Base-by-base conservation (phyloP, 345 rosid species). In the Populus ilicifolia region DNA sequence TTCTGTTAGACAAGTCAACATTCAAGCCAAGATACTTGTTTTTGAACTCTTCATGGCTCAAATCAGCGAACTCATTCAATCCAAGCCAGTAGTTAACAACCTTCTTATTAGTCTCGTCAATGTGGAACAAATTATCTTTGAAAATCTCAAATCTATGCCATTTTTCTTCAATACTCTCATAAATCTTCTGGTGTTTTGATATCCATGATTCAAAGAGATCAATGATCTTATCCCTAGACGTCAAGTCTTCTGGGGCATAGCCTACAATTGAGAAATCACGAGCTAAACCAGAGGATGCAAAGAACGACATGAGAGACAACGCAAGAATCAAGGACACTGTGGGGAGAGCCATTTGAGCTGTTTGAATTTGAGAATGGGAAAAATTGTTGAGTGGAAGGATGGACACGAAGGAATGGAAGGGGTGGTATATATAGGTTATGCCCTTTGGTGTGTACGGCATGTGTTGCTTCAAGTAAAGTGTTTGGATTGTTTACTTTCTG, bases 191-290 rank as follows among this genome's bases (percentile, higher is more conserved):
- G 21, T 74, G 77, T 43, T 65, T 81, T 4, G 74, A 73, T 3
- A 81, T 63, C 84, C 84, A 81, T 12, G 78, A 48, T 39, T 81
- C 84, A 13, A 81, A 81, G 7, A 81, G 84, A 70, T 78, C 84
- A 1, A 74, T 52, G 33, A 81, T 72, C 78, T 41, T 81, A 27
- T 81, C 84, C 18, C 77, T 30, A 63, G 84, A 78, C 18, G 69
- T 29, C 46, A 81, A 64, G 69, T 81, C 81, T 8, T 81, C 78
- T 0, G 78, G 50, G 41, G 81, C 5, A 46, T 81, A 81, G 43
- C 84, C 84, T 9, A 77, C 73, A 38, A 81, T 81, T 39, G 81
- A 81, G 80, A 81, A 77, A 65, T 81, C 84, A 21, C 78, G 80
- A 64, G 81, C 80, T 8, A 33, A 56, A 25, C 46, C 71, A 2